Conservation (phyloP, 2,329 filamentous ascomycete genomes). For the Colletotrichum musicola region DNA sequence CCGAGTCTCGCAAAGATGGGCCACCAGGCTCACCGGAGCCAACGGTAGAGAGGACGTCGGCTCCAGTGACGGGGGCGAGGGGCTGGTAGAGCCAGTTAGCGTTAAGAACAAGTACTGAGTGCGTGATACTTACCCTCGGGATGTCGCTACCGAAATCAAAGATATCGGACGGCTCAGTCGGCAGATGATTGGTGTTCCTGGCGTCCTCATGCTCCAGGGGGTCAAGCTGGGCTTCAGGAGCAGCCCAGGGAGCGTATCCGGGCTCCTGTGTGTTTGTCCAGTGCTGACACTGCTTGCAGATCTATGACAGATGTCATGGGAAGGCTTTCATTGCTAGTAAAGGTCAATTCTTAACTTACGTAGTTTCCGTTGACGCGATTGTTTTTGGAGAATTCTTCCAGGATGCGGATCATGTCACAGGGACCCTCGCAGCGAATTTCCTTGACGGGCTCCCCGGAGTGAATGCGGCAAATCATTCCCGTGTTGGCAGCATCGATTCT, state of each 20-base stretch:
- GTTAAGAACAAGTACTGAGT: neutral
- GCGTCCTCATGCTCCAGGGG: conserved; percentile 19
- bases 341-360: conserved; percentile 42
- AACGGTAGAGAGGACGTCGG: conserved; percentile 1
- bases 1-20: neutral
- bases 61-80: conserved; percentile 28
- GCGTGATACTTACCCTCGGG: conserved; percentile 7
- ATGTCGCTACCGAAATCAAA: conserved; percentile 20
- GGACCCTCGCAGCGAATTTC: conserved; percentile 49
- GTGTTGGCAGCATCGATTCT: conserved; percentile 47
- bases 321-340: neutral
- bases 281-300: conserved; percentile 50
- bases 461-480: conserved; percentile 53
- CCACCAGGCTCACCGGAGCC: neutral
- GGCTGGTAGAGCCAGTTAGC: conserved; percentile 15
- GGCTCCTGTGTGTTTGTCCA: conserved; percentile 54
- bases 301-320: conserved; percentile 41
- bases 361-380: conserved; percentile 45
- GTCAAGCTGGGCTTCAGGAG: conserved; percentile 19
- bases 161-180: conserved; percentile 29
- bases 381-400: conserved; percentile 48
- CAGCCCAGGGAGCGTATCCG: conserved; percentile 33
- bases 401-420: conserved; percentile 46
- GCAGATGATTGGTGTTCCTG: conserved; percentile 1
- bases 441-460: conserved; percentile 42